Base-by-base conservation (phyloP, 1,284 basidiomycete species). In the Ganoderma multipileum region DNA sequence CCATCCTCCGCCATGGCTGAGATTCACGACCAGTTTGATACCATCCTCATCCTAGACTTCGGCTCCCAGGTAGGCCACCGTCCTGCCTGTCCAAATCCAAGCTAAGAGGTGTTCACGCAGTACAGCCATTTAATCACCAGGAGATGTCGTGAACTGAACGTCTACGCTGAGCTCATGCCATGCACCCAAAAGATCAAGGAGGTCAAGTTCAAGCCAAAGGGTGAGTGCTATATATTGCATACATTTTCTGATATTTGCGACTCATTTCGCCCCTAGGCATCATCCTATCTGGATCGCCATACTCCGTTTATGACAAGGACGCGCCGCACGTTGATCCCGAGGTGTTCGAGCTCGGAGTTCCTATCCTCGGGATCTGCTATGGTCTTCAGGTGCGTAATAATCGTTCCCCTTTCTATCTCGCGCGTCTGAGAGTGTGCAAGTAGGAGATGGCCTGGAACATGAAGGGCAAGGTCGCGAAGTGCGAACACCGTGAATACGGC, bases 51-150 rank as follows among this genome's bases (percentile, higher is more conserved):
- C 78, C 86, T 99, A 62, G 97, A 99, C 81, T 99, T 99, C 81
- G 97, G 97, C 72, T 99, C 96, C 55, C 96, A 98, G 89, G 95
- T 96, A 75, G 71, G 85, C 74, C 9, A 3, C 2, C 20, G 12
- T 41, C 39, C 5, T 28, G 33, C 3, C 26, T 42, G 30, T 2
- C 26, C 4, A 11, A 39, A 58, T 23, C 68, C 4, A 12, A 59
- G 65, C 70, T 73, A 50, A 75, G 66, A 64, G 61, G 72, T 69
- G 64, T 73, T 68, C 71, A 50, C 77, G 97, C 76, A 98, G 94
- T 99, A 99, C 83, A 99, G 97, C 75, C 98, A 99, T 85, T 86
- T 99, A 74, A 99, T 99, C 83, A 98, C 97, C 23, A 86, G 98
- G 79, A 88, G 98, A 90, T 99, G 97, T 87, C 94, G 98, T 80